Base-by-base conservation (phyloP, 1,284 basidiomycete species). In the Fistulinella cinereoalba region DNA sequence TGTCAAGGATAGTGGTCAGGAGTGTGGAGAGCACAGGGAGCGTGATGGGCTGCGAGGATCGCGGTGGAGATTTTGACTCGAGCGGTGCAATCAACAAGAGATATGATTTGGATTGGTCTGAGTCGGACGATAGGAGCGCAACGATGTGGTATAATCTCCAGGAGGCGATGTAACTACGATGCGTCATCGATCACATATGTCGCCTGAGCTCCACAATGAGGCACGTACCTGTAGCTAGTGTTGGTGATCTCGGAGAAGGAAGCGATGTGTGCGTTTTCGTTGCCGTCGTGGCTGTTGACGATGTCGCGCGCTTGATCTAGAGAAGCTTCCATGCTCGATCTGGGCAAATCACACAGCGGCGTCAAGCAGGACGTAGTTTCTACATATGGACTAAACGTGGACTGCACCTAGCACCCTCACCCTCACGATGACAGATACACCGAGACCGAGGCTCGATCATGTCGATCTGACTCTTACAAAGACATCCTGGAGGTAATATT, bases 1-100 rank as follows among this genome's bases (percentile, higher is more conserved):
- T 28, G 6, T 28, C 27, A 13, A 28, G 27, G 19, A 85, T 71
- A 37, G 48, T 52, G 34, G 43, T 27, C 18, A 64, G 58, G 18
- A 64, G 49, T 22, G 15, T 32, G 15, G 54, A 52, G 11, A 68
- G 58, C 3, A 43, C 57, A 7, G 48, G 27, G 41, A 65, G 41
- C 5, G 64, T 43, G 36, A 62, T 50, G 10, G 47, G 38, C n/a
- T 11, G 31, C 9, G 45, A 42, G 6, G 31, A 38, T 33, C 27
- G 31, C 21, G 16, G 41, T 40, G 33, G 27, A 40, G 45, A n/a
- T 15, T 18, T 18, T 11, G 25, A 1, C n/a, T 39, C 2, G 32
- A 49, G 46, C 7, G 53, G 49, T 6, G 58, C 51, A 10, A 44
- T 33, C 16, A 64, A n/a, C 37, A 68, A 37, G 50, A 64, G 49